Evolutionary conservation across 495 filamentous ascomycete species (phyloP).

Genomic region (Parathielavia appendiculata): DNA sequence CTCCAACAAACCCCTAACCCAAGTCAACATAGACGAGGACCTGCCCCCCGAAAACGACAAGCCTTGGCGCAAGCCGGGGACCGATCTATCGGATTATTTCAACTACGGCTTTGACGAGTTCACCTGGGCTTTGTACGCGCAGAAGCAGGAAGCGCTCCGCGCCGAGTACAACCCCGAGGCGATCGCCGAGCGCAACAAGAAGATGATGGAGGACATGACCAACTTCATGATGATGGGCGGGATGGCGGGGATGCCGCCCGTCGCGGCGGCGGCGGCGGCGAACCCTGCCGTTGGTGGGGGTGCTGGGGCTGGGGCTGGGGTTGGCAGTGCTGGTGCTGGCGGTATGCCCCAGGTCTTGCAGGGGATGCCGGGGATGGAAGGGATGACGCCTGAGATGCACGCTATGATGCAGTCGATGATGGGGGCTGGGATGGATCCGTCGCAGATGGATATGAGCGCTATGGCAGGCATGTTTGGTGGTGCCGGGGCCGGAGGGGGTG

Average conservation of each 20-base stretch:
- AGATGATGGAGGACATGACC: constrained; percentile 84
- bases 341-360: constrained; percentile 24
- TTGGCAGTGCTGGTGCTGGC: background rate
- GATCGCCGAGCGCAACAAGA: constrained; percentile 66
- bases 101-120: constrained; percentile 99
- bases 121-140: constrained; percentile 91
- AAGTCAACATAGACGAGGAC: constrained; percentile 78
- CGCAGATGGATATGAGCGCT: constrained; percentile 53
- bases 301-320: background rate
- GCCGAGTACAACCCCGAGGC: constrained; percentile 57
- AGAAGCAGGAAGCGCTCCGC: constrained; percentile 75
- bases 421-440: constrained; percentile 73
- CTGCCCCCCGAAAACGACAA: constrained; percentile 72
- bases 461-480: constrained; percentile 49
- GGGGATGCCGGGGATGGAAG: constrained; percentile 62
- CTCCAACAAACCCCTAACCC: constrained; percentile 72
- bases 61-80: constrained; percentile 93
- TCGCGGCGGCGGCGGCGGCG: constrained; percentile 1
- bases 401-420: constrained; percentile 80
- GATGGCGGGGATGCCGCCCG: constrained; percentile 7
- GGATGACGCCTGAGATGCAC: constrained; percentile 74
- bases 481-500: constrained; percentile 35
- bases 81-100: constrained; percentile 94
- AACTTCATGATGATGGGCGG: constrained; percentile 78
- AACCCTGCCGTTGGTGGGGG: background rate